phyloP scores from a whole-genome alignment of 768 basidiomycete species.

The Lactarius hatsudake region DNA sequence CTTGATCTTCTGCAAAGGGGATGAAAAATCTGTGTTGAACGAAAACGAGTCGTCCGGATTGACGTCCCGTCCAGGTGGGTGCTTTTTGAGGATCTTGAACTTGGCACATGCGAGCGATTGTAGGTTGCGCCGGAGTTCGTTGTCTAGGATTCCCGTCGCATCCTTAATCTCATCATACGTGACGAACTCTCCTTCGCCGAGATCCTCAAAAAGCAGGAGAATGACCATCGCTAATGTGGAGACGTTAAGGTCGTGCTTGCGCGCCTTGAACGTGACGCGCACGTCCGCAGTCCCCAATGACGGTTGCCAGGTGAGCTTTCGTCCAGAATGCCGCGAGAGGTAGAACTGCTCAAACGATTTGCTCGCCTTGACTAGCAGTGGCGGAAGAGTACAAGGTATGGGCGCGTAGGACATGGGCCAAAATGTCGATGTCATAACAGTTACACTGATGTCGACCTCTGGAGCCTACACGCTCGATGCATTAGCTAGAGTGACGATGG shows the following conservation, averaged over 20 bases:
- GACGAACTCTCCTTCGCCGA: conserved; percentile 64
- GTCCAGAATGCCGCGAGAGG: conserved; percentile 81
- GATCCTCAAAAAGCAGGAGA: conserved; percentile 79
- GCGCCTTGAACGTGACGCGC: conserved; percentile 70
- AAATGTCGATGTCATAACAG: conserved; percentile 93
- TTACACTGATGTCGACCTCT: conserved; percentile 79
- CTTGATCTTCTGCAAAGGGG: conserved; percentile 86
- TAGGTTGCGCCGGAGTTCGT: conserved; percentile 84
- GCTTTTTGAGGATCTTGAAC: conserved; percentile 88
- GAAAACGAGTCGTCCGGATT: conserved; percentile 75
- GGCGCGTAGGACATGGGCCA: conserved; percentile 83
- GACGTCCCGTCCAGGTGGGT: conserved; percentile 85
- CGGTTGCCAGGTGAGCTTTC: conserved; percentile 89
- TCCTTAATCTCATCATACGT: conserved; percentile 80
- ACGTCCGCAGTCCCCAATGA: conserved; percentile 90
- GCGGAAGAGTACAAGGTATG: conserved; percentile 65
- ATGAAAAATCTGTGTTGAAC: conserved; percentile 81
- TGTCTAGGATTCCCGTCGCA: conserved; percentile 68
- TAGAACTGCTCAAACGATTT: conserved; percentile 89
- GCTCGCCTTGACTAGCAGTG: conserved; percentile 58
- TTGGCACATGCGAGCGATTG: conserved; percentile 96
- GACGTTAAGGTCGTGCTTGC: conserved; percentile 87
- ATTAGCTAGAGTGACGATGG: conserved; percentile 1
- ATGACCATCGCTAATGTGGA: conserved; percentile 87
- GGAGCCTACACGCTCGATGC: conserved; percentile 49